Percentiles rank a stretch among this genome's conserved stretches.
phyloP scores from a whole-genome alignment of 2,329 filamentous ascomycete species.

The Diaporthe sp. region DNA sequence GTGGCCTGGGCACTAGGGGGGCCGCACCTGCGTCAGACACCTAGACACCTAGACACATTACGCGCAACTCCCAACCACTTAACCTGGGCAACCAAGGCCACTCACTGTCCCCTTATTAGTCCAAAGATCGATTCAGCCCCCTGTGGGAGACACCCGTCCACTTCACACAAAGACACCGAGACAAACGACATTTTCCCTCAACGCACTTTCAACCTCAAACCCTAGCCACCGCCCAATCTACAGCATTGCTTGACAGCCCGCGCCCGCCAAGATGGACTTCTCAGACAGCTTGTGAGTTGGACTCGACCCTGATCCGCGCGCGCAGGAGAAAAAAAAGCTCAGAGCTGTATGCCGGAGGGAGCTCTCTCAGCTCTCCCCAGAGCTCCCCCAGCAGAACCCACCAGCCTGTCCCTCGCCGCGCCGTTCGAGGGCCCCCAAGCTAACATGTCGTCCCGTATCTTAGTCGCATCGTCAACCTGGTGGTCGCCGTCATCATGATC shows the following conservation, averaged over 20 bases:
- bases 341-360: conserved; percentile 15
- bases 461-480: conserved; percentile 96
- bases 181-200: not conserved
- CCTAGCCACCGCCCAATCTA: not conserved
- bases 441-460: conserved; percentile 49
- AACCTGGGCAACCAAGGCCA: not conserved
- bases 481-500: conserved; percentile 86
- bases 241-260: not conserved
- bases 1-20: conserved; percentile 28
- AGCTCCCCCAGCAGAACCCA: not conserved
- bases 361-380: conserved; percentile 8
- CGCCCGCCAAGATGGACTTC: conserved; percentile 79
- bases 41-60: not conserved
- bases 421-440: conserved; percentile 41
- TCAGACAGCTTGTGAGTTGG: conserved; percentile 87
- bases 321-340: conserved; percentile 27
- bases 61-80: conserved; percentile 22
- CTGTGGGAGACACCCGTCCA: not conserved
- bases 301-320: conserved; percentile 33
- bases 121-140: conserved; percentile 6
- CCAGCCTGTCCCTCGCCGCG: not conserved
- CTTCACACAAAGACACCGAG: not conserved
- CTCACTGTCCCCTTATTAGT: not conserved
- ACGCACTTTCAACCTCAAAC: not conserved
- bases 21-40: conserved; percentile 10